Base-by-base conservation (phyloP, 2,329 filamentous ascomycete genomes). In the Talaromyces sp. region DNA sequence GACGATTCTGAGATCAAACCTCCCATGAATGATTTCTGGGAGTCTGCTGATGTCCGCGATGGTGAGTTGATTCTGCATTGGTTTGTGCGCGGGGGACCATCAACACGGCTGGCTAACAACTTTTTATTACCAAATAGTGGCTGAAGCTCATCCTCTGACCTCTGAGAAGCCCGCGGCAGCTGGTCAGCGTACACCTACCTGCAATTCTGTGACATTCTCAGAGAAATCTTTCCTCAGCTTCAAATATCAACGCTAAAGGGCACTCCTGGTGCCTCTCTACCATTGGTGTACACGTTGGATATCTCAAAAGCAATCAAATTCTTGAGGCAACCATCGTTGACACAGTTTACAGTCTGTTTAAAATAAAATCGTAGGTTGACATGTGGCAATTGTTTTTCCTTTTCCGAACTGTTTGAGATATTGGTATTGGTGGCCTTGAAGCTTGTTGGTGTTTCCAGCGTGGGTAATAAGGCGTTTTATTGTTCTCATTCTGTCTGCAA, bases 1-100 rank as follows among this genome's bases (percentile, higher is more conserved):
- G 80, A 79, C 1, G 88, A 88, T 21, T 82, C 82, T 61, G 42
- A 55, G 7, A 84, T 82, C 64, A 74, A 81, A 1, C 37, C 82
- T 0, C 79, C 84, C 0, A 8, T 21, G 14, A 88, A 84, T 0
- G 81, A 81, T 0, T 81, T 83, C 1, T 85, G 78, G 67, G 76
- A 83, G 0, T 88, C 82, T 73, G 82, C 86, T 8, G 67, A 78
- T 72, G 77, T 79, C 1, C 71, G 77, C 2, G 77, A 80, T 62
- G 65, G 44, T 48, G 28, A 48, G 44, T 48, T 7, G 7, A 40
- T 23, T 14, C 21, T 46, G 42, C 21, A 25, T 25, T 46, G 11
- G 21, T 14, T 46, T 18, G 25, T 11, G 42, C 42, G 42, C 21
- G 21, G 42, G 7, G 42, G 21, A 46, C 6, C 28, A 25, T 25